Conservation (phyloP, 2,329 filamentous ascomycete species). For the Fusarium sp. region DNA sequence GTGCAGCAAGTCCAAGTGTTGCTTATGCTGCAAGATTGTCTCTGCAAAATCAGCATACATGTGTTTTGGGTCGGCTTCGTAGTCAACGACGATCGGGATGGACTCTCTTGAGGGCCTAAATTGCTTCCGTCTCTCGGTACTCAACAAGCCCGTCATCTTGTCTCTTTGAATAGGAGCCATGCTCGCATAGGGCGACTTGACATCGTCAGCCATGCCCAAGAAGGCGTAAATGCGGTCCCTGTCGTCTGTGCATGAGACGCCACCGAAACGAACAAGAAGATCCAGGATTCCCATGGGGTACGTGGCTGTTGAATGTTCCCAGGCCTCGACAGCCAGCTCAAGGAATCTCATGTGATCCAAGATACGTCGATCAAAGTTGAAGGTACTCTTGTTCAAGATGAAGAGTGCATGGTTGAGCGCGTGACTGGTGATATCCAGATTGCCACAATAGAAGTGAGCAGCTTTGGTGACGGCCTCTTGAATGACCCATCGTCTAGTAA, state of each 20-base stretch:
- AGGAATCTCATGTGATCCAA: not conserved
- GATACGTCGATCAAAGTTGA: not conserved
- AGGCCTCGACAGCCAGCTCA: not conserved
- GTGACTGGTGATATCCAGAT: not conserved
- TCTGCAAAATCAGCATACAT: not conserved
- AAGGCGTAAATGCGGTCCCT: not conserved
- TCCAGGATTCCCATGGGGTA: not conserved
- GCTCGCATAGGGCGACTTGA: not conserved
- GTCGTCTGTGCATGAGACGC: not conserved
- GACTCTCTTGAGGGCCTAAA: not conserved
- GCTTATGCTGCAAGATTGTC: not conserved
- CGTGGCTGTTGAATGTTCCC: not conserved
- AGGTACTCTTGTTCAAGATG: not conserved
- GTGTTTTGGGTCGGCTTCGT: not conserved
- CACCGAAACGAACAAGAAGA: not conserved
- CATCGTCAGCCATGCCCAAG: not conserved
- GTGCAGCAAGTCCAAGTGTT: not conserved
- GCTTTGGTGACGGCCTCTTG: constrained; percentile 1
- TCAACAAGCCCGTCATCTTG: not conserved
- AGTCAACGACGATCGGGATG: not conserved
- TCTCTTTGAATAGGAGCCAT: not conserved
- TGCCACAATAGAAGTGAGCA: not conserved
- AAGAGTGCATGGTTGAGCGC: not conserved
- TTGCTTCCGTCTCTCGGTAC: not conserved
- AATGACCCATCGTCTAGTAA: constrained; percentile 1